Evolutionary conservation across 2,329 filamentous ascomycete genomes (phyloP), one percentile per base, ranked within the genome.

Genomic region (Trematosphaeria pertusa): DNA sequence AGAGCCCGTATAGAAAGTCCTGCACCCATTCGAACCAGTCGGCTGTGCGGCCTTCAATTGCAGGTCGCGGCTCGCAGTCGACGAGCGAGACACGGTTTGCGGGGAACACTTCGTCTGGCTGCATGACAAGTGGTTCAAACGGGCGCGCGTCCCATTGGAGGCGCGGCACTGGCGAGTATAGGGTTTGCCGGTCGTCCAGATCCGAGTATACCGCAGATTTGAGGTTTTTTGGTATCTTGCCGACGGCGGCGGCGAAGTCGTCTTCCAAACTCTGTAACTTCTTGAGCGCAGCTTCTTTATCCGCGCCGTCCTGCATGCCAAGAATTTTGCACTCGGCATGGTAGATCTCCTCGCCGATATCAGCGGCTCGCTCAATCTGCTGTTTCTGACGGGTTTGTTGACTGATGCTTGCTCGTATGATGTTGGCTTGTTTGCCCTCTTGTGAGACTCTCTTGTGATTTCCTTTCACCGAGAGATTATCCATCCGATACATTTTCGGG

Each of bases 41-140:
- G 1, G 37, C 8, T n/a, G 38, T 38, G 17, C 49, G 26, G 10
- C 44, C 41, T 2, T 46, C 24, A 2, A 59, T 53, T 3, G 48
- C 46, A 10, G 63, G 50, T 4, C 80, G 79, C 3, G 89, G 88
- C 54, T 86, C 81, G 48, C 90, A 75, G 65, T 91, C 88, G 12
- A 91, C 66, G 3, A 93, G 80, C 9, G 76, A 72, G 44, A 83
- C 75, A 5, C 77, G 73, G 7, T 77, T 70, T 18, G 79, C 75
- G 1, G 89, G 90, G 66, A 79, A 89, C 60, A 90, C 87, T 55
- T 96, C 91, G 1, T 79, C 62, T 0, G 70, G 40, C 4, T 75
- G 50, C 2, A 83, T 80, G 18, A 75, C 69, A 12, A 96, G 75
- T 0, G 90, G 88, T 60, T 96, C 89, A 60, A 83, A 85, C 2